Evolutionary conservation across 371 early-diverging fungal genomes (phyloP).

Genomic region (Chytridium lagenaria): DNA sequence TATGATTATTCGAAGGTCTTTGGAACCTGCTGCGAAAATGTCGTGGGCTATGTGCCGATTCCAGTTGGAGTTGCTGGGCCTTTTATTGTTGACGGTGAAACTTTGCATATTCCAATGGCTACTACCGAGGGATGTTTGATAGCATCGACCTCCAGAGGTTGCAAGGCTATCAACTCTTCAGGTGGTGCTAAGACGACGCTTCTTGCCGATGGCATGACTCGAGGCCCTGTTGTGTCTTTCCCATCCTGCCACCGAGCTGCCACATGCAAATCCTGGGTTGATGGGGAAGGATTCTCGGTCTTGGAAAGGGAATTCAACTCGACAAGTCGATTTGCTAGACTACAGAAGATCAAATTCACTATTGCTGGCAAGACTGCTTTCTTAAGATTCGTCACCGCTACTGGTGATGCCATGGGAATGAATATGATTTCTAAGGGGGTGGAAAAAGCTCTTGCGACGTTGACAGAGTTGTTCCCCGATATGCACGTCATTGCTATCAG

Average conservation of each 20-base stretch:
- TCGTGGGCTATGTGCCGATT: slow-evolving; percentile 93
- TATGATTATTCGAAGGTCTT: slow-evolving; percentile 89
- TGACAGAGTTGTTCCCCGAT: slow-evolving; percentile 69
- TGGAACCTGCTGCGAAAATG: slow-evolving; percentile 97
- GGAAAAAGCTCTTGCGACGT: slow-evolving; percentile 60
- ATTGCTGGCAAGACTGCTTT: slow-evolving; percentile 85
- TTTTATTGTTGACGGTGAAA: slow-evolving; percentile 76
- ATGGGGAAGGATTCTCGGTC: slow-evolving; percentile 66
- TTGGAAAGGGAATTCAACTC: slow-evolving; percentile 84
- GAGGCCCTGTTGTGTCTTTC: slow-evolving; percentile 93
- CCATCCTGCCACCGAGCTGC: slow-evolving; percentile 70
- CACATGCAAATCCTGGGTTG: slow-evolving; percentile 78
- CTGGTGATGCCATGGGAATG: slow-evolving; percentile 99
- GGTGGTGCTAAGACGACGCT: slow-evolving; percentile 90
- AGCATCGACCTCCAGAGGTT: slow-evolving; percentile 96
- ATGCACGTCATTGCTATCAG: slow-evolving; percentile 85
- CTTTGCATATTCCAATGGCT: slow-evolving; percentile 91
- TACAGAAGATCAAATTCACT: slow-evolving; percentile 78
- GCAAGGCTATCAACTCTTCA: slow-evolving; percentile 91
- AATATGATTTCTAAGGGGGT: slow-evolving; percentile 99
- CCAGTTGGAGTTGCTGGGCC: slow-evolving; percentile 96
- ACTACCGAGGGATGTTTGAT: slow-evolving; percentile 96
- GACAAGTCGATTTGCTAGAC: slow-evolving; percentile 88
- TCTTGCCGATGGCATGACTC: slow-evolving; percentile 90
- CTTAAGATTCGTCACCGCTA: slow-evolving; percentile 87